A percentile compares a stretch with the other conserved stretches of the same genome.
These are phyloP conservation scores for Collybia sordida DNA, from an alignment of 768 basidiomycete species.

Conservation along the genomic window DNA sequence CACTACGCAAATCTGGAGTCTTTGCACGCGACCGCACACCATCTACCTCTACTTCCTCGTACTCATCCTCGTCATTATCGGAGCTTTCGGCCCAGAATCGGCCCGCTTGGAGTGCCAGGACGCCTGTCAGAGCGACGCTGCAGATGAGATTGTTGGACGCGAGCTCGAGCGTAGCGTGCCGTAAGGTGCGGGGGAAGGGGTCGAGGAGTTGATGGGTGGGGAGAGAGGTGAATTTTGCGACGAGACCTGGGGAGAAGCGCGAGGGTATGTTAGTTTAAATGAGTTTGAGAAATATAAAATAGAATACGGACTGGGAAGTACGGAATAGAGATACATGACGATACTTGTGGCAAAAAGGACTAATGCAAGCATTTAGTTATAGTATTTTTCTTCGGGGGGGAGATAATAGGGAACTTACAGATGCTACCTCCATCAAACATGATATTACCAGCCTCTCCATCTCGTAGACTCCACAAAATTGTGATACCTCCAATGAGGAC, in stretches of 20 bases:
- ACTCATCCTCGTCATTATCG: slow-evolving; percentile 58
- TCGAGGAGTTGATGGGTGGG: slow-evolving; percentile 51
- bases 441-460: slow-evolving; percentile 77
- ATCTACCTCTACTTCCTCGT: slow-evolving; percentile 20
- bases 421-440: slow-evolving; percentile 93
- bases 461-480: slow-evolving; percentile 76
- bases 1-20: slow-evolving; percentile 26
- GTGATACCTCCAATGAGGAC: slow-evolving; percentile 61
- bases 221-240: slow-evolving; percentile 56
- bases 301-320: slow-evolving; percentile 68
- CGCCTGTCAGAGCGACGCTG: slow-evolving; percentile 86
- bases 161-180: slow-evolving; percentile 68
- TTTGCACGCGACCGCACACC: slow-evolving; percentile 27
- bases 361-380: slow-evolving; percentile 23
- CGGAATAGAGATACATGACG: slow-evolving; percentile 72
- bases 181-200: slow-evolving; percentile 63
- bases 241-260: slow-evolving; percentile 42
- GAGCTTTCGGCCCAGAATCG: slow-evolving; percentile 83
- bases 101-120: slow-evolving; percentile 79
- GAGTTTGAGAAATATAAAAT: slow-evolving; percentile 1
- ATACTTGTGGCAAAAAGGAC: slow-evolving; percentile 77
- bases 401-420: slow-evolving; percentile 47
- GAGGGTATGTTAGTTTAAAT: not conserved
- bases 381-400: not conserved
- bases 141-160: slow-evolving; percentile 85